Percentiles rank a stretch among this genome's conserved stretches.
phyloP scores from a whole-genome alignment of 305 asterid species.

The Solanum aculeatissimum region DNA sequence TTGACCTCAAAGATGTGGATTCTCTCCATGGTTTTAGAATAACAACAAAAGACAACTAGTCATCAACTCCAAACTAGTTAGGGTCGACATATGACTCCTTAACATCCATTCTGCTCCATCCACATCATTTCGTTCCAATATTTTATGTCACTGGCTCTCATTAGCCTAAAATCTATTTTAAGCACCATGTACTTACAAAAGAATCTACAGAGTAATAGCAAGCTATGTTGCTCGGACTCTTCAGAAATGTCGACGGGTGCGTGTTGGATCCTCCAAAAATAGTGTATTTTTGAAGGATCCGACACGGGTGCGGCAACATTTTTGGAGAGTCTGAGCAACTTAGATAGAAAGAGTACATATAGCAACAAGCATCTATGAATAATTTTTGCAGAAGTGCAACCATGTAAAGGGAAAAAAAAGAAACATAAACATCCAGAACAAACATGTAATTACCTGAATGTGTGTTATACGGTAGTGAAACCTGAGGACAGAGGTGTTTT shows the following conservation, averaged over 20 bases:
- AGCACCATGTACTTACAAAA: neutral
- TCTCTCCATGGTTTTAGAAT: neutral
- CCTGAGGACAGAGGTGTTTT: conserved; percentile 31
- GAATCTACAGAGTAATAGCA: neutral
- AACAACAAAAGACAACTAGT: neutral
- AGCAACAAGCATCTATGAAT: neutral
- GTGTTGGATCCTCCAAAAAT: too few relatives aligned
- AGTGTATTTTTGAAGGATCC: too few relatives aligned
- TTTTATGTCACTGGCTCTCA: neutral
- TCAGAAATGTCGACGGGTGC: too few relatives aligned
- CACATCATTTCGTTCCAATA: neutral
- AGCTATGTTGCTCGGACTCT: too few relatives aligned
- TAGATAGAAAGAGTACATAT: too few relatives aligned
- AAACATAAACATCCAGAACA: neutral
- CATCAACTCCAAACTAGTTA: neutral
- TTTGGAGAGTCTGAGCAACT: too few relatives aligned
- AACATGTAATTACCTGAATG: conserved; percentile 44
- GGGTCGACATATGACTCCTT: neutral
- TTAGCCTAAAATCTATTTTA: neutral
- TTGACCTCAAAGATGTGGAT: neutral
- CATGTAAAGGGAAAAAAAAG: neutral
- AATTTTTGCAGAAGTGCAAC: neutral
- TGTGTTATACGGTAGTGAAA: neutral
- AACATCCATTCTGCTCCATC: neutral
- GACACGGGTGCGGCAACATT: too few relatives aligned